phyloP scores from a whole-genome alignment of 768 basidiomycete species.

The Termitomyces sp. region DNA sequence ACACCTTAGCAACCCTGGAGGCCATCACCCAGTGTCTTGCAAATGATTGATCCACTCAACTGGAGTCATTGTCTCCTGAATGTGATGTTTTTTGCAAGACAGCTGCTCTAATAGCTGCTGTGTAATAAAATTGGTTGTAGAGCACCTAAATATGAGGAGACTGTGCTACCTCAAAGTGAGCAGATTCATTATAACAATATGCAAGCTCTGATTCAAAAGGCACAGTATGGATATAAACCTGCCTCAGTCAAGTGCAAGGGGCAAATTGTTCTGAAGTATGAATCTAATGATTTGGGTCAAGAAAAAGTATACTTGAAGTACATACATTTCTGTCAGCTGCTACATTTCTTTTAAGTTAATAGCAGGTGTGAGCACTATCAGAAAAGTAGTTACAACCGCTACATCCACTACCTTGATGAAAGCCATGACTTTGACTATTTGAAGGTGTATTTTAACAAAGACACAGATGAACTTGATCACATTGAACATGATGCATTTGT shows the following conservation, averaged over 20 bases:
- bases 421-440: constrained; percentile 19
- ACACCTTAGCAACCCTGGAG: neutral
- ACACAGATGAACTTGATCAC: constrained; percentile 15
- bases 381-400: neutral
- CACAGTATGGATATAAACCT: neutral
- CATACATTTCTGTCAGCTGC: too few species aligned
- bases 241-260: neutral
- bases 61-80: neutral
- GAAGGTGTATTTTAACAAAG: neutral
- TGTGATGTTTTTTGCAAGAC: neutral
- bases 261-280: neutral
- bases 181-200: neutral
- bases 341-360: neutral
- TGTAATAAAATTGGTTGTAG: neutral
- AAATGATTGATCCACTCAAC: neutral
- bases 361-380: constrained; percentile 7
- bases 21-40: neutral
- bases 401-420: neutral
- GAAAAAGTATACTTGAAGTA: neutral
- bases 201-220: neutral
- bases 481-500: constrained; percentile 16
- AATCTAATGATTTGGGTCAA: neutral
- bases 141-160: neutral
- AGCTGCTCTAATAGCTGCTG: neutral
- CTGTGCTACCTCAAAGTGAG: neutral